phyloP scores from a whole-genome alignment of 805 yeast genomes.

The Yamadazyma endophytica region DNA sequence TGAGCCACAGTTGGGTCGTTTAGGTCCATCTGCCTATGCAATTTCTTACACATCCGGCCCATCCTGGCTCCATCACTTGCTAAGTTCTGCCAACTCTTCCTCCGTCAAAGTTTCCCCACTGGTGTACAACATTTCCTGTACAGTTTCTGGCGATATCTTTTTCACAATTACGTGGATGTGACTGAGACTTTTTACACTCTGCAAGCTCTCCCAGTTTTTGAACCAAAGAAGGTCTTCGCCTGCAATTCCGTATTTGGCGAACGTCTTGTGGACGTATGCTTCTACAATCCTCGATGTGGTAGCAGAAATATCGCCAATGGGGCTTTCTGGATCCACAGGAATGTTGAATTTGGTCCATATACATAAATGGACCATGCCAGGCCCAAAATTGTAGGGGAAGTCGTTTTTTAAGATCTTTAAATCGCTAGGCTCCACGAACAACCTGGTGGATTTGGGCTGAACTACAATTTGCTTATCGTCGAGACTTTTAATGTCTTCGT shows the following conservation, averaged over 20 bases:
- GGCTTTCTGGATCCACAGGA: conserved; percentile 46
- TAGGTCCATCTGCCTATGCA: background rate
- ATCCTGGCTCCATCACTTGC: too few species aligned
- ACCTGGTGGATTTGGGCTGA: conserved; percentile 14
- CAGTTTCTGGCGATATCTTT: conserved; percentile 25
- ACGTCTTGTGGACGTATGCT: conserved; percentile 43
- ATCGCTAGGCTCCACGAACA: conserved; percentile 41
- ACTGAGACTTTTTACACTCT: conserved; percentile 62
- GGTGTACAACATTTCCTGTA: conserved; percentile 12
- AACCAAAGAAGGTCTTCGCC: conserved; percentile 55
- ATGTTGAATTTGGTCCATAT: conserved; percentile 64
- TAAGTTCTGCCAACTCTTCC: conserved; percentile 9
- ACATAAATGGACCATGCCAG: conserved; percentile 51
- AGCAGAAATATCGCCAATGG: conserved; percentile 48
- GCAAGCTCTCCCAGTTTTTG: conserved; percentile 65
- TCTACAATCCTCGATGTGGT: conserved; percentile 40
- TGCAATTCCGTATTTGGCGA: conserved; percentile 39
- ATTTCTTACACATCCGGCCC: background rate
- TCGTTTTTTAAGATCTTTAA: conserved; percentile 49
- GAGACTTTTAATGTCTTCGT: conserved; percentile 19
- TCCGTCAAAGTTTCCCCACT: conserved; percentile 13
- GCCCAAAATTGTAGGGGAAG: conserved; percentile 62
- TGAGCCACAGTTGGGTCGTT: too few species aligned
- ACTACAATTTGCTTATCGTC: conserved; percentile 13
- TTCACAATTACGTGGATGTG: conserved; percentile 65